Evolutionary conservation across 2,329 filamentous ascomycete species (phyloP).

Genomic region (Ilyonectria robusta): DNA sequence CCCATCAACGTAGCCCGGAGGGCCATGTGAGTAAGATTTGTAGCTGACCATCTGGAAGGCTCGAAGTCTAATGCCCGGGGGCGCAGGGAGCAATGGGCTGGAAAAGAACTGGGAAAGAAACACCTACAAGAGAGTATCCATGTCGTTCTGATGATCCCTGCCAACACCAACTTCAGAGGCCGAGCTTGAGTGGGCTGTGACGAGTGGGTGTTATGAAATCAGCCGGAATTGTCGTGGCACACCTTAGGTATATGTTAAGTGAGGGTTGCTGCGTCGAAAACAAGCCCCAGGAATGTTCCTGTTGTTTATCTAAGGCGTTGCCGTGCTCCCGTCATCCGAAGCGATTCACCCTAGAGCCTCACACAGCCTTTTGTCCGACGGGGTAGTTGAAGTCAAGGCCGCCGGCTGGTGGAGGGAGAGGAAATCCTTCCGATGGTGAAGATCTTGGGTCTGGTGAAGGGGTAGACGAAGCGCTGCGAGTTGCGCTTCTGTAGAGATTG

Average conservation of each 20-base stretch:
- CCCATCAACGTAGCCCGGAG: neutral
- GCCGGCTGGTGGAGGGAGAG: neutral
- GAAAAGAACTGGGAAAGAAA: neutral
- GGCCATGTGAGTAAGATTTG: neutral
- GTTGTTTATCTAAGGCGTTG: conserved; percentile 22
- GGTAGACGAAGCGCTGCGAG: conserved; percentile 5
- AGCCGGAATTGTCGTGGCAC: neutral
- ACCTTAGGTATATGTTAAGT: neutral
- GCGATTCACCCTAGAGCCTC: conserved; percentile 12
- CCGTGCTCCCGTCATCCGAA: conserved; percentile 16
- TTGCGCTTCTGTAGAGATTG: conserved; percentile 9
- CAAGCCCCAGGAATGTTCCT: neutral
- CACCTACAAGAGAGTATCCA: conserved; percentile 76
- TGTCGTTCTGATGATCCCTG: conserved; percentile 49
- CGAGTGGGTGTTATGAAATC: neutral
- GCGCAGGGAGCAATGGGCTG: neutral
- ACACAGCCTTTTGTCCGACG: conserved; percentile 8
- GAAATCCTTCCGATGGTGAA: neutral
- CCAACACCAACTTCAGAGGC: conserved; percentile 11
- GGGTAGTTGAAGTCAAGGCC: conserved; percentile 4
- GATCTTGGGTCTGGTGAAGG: neutral
- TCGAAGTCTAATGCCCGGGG: neutral
- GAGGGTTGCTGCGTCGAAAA: neutral
- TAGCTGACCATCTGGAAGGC: neutral
- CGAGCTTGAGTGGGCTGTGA: neutral